phyloP scores from a whole-genome alignment of 257 asterid species.

The Salvia splendens region DNA sequence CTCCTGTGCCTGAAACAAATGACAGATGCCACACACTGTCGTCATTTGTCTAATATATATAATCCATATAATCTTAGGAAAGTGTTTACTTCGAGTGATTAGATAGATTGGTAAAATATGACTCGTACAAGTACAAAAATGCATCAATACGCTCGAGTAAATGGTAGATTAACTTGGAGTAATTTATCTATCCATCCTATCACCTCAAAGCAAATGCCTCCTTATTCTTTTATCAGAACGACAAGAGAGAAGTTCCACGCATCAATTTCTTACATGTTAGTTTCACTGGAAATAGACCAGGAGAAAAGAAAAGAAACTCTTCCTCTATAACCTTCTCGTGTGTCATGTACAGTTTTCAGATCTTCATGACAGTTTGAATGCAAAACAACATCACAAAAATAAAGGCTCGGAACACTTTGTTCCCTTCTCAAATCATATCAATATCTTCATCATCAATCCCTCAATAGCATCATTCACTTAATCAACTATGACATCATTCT shows the following conservation, averaged over 20 bases:
- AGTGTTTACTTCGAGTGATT: no score
- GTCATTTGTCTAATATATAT: neutral
- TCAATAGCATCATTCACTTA: slow-evolving; percentile 1
- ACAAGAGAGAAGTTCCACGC: neutral
- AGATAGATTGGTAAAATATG: no score
- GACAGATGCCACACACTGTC: slow-evolving; percentile 3
- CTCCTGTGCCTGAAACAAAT: slow-evolving; percentile 77
- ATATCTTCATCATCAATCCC: slow-evolving; percentile 1
- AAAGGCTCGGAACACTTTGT: neutral
- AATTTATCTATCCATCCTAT: no score
- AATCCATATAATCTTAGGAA: neutral
- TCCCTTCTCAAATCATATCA: neutral
- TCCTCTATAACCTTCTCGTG: neutral
- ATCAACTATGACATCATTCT: slow-evolving; percentile 2
- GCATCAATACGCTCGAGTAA: no score
- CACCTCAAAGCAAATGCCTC: no score
- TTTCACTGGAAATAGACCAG: neutral
- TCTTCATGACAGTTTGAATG: neutral
- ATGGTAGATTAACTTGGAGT: no score
- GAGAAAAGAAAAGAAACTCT: neutral
- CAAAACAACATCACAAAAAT: neutral
- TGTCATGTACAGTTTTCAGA: neutral
- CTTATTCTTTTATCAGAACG: neutral
- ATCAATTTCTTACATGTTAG: neutral
- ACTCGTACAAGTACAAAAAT: no score